A percentile compares a stretch with the other conserved stretches of the same genome.
phyloP scores from a whole-genome alignment of 352 stramenopile genomes.

The Phytophthora chlamydospora region DNA sequence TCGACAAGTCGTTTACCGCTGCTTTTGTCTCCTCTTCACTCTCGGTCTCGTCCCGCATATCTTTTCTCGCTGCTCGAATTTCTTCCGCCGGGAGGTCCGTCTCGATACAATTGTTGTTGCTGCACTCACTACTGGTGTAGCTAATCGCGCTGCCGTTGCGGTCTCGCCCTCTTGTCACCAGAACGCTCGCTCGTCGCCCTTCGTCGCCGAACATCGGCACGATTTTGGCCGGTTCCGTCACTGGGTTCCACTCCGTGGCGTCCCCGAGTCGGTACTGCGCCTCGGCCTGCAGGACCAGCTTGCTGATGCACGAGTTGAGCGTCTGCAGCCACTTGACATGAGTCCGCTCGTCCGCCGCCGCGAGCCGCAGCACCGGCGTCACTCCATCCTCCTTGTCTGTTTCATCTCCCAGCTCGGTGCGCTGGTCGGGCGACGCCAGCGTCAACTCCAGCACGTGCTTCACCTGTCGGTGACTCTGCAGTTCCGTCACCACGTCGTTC shows the following conservation, averaged over 20 bases:
- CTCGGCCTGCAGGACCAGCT: conserved; percentile 45
- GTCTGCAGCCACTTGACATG: conserved; percentile 58
- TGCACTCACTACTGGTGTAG: conserved; percentile 46
- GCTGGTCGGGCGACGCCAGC: conserved; percentile 24
- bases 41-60: conserved; percentile 26
- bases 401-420: conserved; percentile 17
- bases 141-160: conserved; percentile 31
- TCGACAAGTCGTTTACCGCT: conserved; percentile 12
- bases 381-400: conserved; percentile 9
- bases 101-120: conserved; percentile 42
- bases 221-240: conserved; percentile 39
- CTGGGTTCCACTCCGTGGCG: conserved; percentile 19
- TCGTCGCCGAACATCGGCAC: conserved; percentile 36
- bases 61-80: conserved; percentile 37
- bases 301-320: conserved; percentile 53
- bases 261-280: conserved; percentile 34
- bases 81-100: conserved; percentile 33
- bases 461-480: conserved; percentile 46
- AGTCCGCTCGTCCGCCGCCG: conserved; percentile 34
- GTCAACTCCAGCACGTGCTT: conserved; percentile 65
- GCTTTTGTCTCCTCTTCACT: conserved; percentile 26
- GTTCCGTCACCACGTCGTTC: conserved; percentile 61
- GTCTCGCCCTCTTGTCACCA: conserved; percentile 25
- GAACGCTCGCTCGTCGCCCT: conserved; percentile 21
- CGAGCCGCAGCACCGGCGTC: conserved; percentile 46